Evolutionary conservation across 345 rosid species (phyloP).

Genomic region (Firmiana major): DNA sequence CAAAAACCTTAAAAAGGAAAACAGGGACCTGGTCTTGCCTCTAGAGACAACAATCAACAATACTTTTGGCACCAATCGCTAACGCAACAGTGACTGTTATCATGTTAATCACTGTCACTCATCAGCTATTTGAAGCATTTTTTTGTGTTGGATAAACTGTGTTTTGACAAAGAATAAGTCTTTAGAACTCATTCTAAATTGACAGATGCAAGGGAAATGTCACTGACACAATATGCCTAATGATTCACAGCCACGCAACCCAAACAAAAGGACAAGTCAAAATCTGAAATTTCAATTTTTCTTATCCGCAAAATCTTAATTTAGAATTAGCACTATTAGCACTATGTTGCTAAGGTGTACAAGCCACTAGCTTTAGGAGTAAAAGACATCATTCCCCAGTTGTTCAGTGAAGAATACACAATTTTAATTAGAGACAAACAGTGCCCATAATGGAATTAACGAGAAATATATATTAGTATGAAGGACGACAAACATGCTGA

Average conservation of each 20-base stretch:
- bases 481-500: no score
- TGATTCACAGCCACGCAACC: constrained; percentile 16
- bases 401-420: neutral
- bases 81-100: neutral
- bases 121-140: neutral
- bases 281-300: neutral
- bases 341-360: neutral
- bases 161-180: constrained; percentile 5
- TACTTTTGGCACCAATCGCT: neutral
- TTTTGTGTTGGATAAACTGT: neutral
- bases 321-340: constrained; percentile 5
- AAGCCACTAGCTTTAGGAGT: neutral
- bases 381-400: neutral
- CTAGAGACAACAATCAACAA: neutral
- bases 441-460: no score
- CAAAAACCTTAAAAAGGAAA: constrained; percentile 3
- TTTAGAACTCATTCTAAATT: constrained; percentile 7
- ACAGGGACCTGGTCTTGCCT: neutral
- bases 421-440: no score
- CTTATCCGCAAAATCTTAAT: neutral
- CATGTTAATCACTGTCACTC: neutral
- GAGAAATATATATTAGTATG: no score
- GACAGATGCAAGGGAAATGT: constrained; percentile 3
- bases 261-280: neutral
- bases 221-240: neutral